Evolutionary conservation across 208 protist genomes (phyloP), one percentile per base, ranked within the genome.

Genomic region (Leishmania martiniquensis): DNA sequence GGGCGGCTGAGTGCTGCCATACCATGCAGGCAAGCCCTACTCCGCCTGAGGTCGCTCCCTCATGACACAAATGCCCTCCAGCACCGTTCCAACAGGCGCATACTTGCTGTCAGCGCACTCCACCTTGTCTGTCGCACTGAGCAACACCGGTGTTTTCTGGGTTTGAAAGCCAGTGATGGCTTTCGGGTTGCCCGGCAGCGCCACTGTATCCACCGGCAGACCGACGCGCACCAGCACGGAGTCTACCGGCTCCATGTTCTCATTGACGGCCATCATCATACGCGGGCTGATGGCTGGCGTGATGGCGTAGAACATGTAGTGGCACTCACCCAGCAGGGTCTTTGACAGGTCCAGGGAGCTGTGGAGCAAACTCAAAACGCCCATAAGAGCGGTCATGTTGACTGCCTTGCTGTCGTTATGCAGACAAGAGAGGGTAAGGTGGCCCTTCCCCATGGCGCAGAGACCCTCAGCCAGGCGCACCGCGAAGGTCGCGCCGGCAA

Each of bases 151-250:
- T 2, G 99, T 99, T 5, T 86, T 98, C 78, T 99, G 98, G n/a
- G 99, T 99, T 84, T 99, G 99, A 86, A 99, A 99, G 62, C 99
- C 99, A 15, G 99, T 99, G 91, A 99, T 99, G 1, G 97, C 87
- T 88, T 99, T 99, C 7, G 99, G 99, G 81, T 98, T 98, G 54
- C 99, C 99, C 5, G 99, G 98, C 66, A 99, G 92, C 3, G 98
- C 99, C 3, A 99, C 99, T 2, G 96, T 98, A 84, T 99, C 98
- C 1, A 99, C 97, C 0, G 97, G 93, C 45, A 89, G 86, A 57
- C 95, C 94, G 57, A 98, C 93, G 42, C 96, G 89, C 42, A 99
- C 98, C 71, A 97, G 85, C 3, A 99, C 93, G 4, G 87, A 85
- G n/a, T 90, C 78, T 1, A 99, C 78, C 13, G 97, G 93, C 52